Conservation (phyloP, 2,329 filamentous ascomycete genomes). For the Colletotrichum musicola region DNA sequence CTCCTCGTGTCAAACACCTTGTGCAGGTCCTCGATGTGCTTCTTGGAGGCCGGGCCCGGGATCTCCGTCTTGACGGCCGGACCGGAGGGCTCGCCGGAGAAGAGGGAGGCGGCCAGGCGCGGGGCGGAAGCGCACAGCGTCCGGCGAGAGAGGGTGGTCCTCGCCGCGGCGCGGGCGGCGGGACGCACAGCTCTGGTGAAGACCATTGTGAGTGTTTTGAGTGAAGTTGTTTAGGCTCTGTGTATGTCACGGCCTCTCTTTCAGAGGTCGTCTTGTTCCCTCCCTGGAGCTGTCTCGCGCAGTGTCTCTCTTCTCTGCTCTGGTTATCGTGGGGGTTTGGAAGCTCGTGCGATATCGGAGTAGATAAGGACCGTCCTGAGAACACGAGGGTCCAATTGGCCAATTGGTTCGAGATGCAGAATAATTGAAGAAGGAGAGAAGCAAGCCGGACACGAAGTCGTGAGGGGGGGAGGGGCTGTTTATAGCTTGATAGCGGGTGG, state of each 20-base stretch:
- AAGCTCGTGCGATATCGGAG: conserved; percentile 29
- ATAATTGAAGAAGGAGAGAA: not conserved
- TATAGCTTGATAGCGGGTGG: conserved; percentile 37
- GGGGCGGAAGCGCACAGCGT: conserved; percentile 33
- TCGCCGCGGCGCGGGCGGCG: conserved; percentile 25
- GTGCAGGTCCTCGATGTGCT: conserved; percentile 77
- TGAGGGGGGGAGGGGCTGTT: conserved; percentile 31
- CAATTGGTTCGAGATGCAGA: conserved; percentile 8
- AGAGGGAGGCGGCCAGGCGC: conserved; percentile 47
- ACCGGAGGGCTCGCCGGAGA: conserved; percentile 63
- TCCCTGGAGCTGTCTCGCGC: not conserved
- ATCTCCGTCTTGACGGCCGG: conserved; percentile 72
- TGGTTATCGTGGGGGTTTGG: not conserved
- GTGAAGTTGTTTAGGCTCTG: not conserved
- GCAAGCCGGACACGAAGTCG: not conserved
- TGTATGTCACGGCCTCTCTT: not conserved
- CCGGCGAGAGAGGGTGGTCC: conserved; percentile 19
- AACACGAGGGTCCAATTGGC: conserved; percentile 6
- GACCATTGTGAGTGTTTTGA: conserved; percentile 20
- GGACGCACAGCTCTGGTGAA: conserved; percentile 37
- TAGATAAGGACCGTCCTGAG: not conserved
- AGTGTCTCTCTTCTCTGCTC: not conserved
- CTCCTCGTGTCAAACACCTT: conserved; percentile 88
- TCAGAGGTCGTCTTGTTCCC: not conserved
- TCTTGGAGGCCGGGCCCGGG: conserved; percentile 81